Conservation (phyloP, 805 yeast species). For the Ogataea trehalophila region DNA sequence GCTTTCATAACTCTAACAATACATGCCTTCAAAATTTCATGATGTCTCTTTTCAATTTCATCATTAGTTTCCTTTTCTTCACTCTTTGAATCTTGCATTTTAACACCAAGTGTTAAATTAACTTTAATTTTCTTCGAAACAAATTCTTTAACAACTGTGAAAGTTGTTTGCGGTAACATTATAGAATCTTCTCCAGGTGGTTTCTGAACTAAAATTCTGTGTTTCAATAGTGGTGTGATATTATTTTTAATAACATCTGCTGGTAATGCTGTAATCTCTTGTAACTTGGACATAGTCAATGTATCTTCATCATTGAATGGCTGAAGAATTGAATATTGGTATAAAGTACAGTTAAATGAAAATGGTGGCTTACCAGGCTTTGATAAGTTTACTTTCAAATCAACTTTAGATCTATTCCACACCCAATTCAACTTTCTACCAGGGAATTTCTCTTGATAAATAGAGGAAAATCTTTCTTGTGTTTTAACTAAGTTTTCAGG, state of each 20-base stretch:
- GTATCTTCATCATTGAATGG: slow-evolving; percentile 73
- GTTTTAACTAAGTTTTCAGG: slow-evolving; percentile 66
- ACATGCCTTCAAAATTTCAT: slow-evolving; percentile 79
- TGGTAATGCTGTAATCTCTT: slow-evolving; percentile 64
- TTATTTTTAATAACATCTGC: slow-evolving; percentile 67
- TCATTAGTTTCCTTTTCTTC: slow-evolving; percentile 83
- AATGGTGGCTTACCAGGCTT: slow-evolving; percentile 80
- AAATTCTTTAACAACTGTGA: slow-evolving; percentile 74
- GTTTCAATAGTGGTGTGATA: slow-evolving; percentile 72
- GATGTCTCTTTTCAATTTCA: slow-evolving; percentile 55
- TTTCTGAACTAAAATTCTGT: slow-evolving; percentile 62
- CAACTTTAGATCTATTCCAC: slow-evolving; percentile 93
- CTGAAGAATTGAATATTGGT: slow-evolving; percentile 80
- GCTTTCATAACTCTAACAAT: slow-evolving; percentile 97
- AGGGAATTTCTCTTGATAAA: slow-evolving; percentile 70
- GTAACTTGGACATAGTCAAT: slow-evolving; percentile 55
- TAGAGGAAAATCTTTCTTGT: slow-evolving; percentile 58
- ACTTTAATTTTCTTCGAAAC: slow-evolving; percentile 80
- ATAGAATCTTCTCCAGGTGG: slow-evolving; percentile 59
- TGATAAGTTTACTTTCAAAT: slow-evolving; percentile 78
- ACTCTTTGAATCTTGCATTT: slow-evolving; percentile 51
- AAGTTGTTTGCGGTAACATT: slow-evolving; percentile 49
- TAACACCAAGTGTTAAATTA: slow-evolving; percentile 48
- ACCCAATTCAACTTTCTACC: slow-evolving; percentile 94
- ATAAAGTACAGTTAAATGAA: slow-evolving; percentile 73